Base-by-base conservation (phyloP, 176 grass and related monocot species). In the Puya raimondii region DNA sequence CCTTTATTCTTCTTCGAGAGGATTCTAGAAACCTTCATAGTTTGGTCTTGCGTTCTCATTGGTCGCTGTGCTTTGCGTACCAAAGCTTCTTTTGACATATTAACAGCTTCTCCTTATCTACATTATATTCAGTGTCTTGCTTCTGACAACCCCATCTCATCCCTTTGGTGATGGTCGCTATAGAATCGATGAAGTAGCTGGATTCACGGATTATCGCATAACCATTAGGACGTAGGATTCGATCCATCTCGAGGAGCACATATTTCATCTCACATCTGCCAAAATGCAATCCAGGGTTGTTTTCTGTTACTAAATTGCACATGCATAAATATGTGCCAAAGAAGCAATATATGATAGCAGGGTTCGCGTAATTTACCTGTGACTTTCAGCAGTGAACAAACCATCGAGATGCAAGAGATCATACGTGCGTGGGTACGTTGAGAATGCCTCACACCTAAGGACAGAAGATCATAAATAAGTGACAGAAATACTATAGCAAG, bases 201-300 rank as follows among this genome's bases (percentile, higher is more conserved):
- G 77, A 85, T 47, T 96, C 92, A 64, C 84, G 66, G 81, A 92
- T 92, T 66, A 96, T 92, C 0, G 64, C 89, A 64, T 96, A 83
- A 10, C 88, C 92, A 0, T 74, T 74, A 4, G 92, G 92, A 11
- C 92, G 92, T 74, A 96, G 89, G 74, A 96, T 87, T 0, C 88
- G 82, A 78, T 96, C 92, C 92, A 96, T 96, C 76, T 96, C 92
- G 68, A 96, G 83, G 15, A 96, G 88, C 14, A 96, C 88, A 72
- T 79, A 79, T 68, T 96, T 96, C 79, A 83, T 89, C 26, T 92
- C 88, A 11, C 92, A 96, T 67, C 92, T 96, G 79, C 67, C 68
- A 72, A 33, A 77, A 57, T 76, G 42, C 11, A 18, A 73, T 10
- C 57, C 0, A 48, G 74, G 29, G 26, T 64, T 11, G 23, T 21